Base-by-base conservation (phyloP, 805 yeast genomes). In the Hanseniaspora thailandica region DNA sequence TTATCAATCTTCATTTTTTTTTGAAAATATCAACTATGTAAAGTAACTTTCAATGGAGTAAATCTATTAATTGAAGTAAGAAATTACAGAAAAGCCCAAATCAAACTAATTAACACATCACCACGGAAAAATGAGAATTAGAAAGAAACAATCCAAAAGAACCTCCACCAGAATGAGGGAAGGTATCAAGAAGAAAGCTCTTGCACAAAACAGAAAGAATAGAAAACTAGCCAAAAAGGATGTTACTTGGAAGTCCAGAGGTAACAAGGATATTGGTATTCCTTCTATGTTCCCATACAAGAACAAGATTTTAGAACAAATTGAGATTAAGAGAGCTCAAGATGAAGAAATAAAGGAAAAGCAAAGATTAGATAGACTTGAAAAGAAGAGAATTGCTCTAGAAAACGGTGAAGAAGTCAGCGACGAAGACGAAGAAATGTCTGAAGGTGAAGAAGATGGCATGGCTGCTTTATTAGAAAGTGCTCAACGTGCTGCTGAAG, bases 211-310 rank as follows among this genome's bases (percentile, higher is more conserved):
- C 58, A 81, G 94, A 69, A 93, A 93, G 66, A 84, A 85, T 66
- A 77, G 75, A 61, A 93, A 93, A 71, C 59, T 66, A 25, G 77
- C 95, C 19, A 93, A 93, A 76, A 88, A 79, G 65, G 97, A 90
- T 67, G 80, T 79, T 4, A 93, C 97, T 15, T 93, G 98, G 98
- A 87, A 78, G 66, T 85, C 96, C 17, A 80, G 81, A 63, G 69
- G 71, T 55, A 80, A 78, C 62, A 90, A 86, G 69, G 97, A 89
- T 66, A 89, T 90, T 10, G 97, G 97, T 59, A 90, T 93, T 61
- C 98, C 98, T 54, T 73, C 95, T 50, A 81, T 82, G 61, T 93
- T 88, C 76, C 98, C 98, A 33, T 93, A 88, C 72, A 93, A 90
- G 68, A 94, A 85, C 58, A 77, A 78, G 67, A 80, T 93, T 55